phyloP scores from a whole-genome alignment of 179 eudicot genomes.

The Sideroxylon spinosum region DNA sequence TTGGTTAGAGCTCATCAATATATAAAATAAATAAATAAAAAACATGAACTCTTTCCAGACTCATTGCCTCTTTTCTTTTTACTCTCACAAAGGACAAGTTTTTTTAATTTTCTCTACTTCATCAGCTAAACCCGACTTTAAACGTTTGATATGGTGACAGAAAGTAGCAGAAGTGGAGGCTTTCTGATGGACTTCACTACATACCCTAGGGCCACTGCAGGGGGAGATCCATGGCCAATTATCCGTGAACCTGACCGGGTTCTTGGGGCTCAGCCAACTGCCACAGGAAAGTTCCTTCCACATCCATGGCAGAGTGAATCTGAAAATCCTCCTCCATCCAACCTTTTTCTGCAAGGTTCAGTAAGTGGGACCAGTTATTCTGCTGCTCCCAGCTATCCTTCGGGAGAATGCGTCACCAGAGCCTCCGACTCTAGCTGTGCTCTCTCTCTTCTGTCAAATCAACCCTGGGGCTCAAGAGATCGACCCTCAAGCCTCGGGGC shows the following conservation, averaged over 20 bases:
- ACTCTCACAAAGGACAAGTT: neutral
- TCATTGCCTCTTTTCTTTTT: neutral
- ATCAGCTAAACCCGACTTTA: conserved; percentile 4
- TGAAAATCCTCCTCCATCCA: conserved; percentile 37
- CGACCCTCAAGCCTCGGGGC: conserved; percentile 41
- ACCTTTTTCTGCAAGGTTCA: conserved; percentile 46
- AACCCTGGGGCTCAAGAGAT: conserved; percentile 65
- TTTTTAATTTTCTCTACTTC: conserved; percentile 1
- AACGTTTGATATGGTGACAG: conserved; percentile 27
- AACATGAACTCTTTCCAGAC: neutral
- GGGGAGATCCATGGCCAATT: conserved; percentile 47
- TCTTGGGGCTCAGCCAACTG: conserved; percentile 36
- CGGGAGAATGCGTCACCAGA: conserved; percentile 59
- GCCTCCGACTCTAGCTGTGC: conserved; percentile 62
- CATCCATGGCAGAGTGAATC: conserved; percentile 50
- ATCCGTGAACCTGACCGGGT: conserved; percentile 36
- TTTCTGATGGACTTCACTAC: conserved; percentile 74
- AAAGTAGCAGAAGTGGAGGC: conserved; percentile 47
- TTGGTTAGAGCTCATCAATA: conserved; percentile 36
- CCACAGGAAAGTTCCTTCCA: conserved; percentile 37
- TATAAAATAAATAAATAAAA: too few species aligned
- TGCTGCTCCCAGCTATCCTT: conserved; percentile 35
- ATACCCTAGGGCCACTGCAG: conserved; percentile 36
- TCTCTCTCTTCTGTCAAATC: conserved; percentile 99
- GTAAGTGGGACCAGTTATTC: conserved; percentile 33